Conservation (phyloP, 2,329 filamentous ascomycete species). For the Aspergillus fischeri region DNA sequence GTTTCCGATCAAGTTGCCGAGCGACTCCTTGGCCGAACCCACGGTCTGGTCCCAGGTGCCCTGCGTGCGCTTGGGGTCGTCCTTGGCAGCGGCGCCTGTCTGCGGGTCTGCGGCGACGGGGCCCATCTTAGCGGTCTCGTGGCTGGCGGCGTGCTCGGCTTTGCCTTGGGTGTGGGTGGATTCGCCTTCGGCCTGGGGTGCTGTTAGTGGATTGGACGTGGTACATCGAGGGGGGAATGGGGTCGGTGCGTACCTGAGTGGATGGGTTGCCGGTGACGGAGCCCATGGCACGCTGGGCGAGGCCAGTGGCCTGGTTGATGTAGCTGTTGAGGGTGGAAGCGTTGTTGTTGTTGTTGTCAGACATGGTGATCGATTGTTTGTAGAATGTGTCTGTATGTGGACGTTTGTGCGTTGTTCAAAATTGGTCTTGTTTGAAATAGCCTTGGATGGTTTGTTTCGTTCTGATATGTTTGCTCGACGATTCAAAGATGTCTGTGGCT, state of each 20-base stretch:
- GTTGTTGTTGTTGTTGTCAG: slow-evolving; percentile 20
- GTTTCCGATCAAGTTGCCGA: slow-evolving; percentile 71
- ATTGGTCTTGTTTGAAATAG: background rate
- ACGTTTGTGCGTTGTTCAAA: slow-evolving; percentile 5
- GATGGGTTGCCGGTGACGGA: slow-evolving; percentile 66
- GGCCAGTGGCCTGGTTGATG: slow-evolving; percentile 67
- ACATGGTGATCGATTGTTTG: slow-evolving; percentile 19
- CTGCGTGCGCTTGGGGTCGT: slow-evolving; percentile 66
- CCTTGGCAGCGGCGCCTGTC: slow-evolving; percentile 65
- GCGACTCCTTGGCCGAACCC: slow-evolving; percentile 76
- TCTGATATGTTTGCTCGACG: background rate
- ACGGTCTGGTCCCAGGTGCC: slow-evolving; percentile 85
- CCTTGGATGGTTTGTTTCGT: background rate
- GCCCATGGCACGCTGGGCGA: slow-evolving; percentile 68
- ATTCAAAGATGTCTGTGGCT: background rate
- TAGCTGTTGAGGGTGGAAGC: slow-evolving; percentile 76
- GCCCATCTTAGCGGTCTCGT: slow-evolving; percentile 70
- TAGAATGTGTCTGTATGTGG: background rate
- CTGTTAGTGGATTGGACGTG: slow-evolving; percentile 24
- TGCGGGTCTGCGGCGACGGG: slow-evolving; percentile 62
- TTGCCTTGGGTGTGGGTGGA: slow-evolving; percentile 63
- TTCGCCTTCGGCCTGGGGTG: slow-evolving; percentile 62
- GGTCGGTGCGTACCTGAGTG: slow-evolving; percentile 52
- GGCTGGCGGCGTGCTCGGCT: slow-evolving; percentile 67
- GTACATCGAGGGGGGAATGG: background rate